phyloP scores from a whole-genome alignment of 306 rosid species.

The Begonia peltatifolia region DNA sequence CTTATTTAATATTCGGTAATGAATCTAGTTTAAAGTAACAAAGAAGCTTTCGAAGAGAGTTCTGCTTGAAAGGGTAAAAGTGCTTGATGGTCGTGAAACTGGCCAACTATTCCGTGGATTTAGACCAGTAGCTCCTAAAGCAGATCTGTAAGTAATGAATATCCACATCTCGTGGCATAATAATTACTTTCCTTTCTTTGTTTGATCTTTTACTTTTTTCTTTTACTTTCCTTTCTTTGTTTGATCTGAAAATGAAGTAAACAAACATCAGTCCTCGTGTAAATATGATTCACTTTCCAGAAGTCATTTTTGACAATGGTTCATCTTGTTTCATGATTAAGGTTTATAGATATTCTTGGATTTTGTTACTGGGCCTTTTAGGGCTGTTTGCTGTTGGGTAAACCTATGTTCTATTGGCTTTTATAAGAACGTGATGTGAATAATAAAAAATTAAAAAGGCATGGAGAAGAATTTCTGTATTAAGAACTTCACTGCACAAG shows the following conservation, averaged over 20 bases:
- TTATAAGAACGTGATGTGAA: no score
- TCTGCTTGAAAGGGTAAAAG: slow-evolving; percentile 47
- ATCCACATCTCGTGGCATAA: slow-evolving; percentile 3
- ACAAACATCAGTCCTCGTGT: no score
- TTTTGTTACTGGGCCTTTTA: no score
- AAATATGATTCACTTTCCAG: no score
- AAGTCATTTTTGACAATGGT: no score
- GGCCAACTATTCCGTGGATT: slow-evolving; percentile 51
- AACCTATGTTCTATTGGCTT: no score
- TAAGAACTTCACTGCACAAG: no score
- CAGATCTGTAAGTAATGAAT: slow-evolving; percentile 50
- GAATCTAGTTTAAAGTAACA: slow-evolving; percentile 47
- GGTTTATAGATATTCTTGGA: no score
- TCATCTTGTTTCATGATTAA: no score
- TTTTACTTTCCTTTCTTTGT: background rate
- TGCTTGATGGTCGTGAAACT: slow-evolving; percentile 32
- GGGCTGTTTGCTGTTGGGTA: no score
- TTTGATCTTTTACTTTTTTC: background rate
- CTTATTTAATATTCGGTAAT: slow-evolving; percentile 7
- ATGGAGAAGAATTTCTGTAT: no score
- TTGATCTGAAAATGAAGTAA: background rate
- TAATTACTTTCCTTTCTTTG: slow-evolving; percentile 1
- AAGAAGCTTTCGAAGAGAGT: slow-evolving; percentile 56
- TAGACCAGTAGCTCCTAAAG: slow-evolving; percentile 49
- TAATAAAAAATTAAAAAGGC: no score